These are phyloP conservation scores for Ceratocystis destructans DNA, from an alignment of 2,329 filamentous ascomycete species.

Conservation along the genomic window DNA sequence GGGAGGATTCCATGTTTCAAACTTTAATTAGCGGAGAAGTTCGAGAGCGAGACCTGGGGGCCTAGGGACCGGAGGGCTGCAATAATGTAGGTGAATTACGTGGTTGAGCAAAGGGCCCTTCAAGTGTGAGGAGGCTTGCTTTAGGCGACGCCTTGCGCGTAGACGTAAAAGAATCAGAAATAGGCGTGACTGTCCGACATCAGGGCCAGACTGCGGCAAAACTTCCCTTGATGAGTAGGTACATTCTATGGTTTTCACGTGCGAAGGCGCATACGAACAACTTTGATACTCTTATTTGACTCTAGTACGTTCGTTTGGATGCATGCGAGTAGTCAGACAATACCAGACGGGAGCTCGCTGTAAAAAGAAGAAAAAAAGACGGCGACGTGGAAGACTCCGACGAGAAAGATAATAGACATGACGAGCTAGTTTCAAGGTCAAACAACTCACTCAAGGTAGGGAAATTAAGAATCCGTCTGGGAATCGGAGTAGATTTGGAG, in stretches of 20 bases:
- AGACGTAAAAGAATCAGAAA: too few relatives aligned
- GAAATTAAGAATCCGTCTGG: background rate
- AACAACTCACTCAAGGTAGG: background rate
- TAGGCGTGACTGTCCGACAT: too few relatives aligned
- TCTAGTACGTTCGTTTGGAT: too few relatives aligned
- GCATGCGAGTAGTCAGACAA: background rate
- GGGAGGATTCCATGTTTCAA: slow-evolving; percentile 1
- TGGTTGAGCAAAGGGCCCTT: too few relatives aligned
- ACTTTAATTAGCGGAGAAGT: slow-evolving; percentile 5
- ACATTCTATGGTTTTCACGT: too few relatives aligned
- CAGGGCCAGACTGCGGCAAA: too few relatives aligned
- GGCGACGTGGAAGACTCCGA: background rate
- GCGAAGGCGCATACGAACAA: too few relatives aligned
- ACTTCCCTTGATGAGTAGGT: too few relatives aligned
- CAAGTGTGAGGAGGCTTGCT: background rate
- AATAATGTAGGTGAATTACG: background rate
- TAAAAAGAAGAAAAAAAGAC: background rate
- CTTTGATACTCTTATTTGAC: too few relatives aligned
- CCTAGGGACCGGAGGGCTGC: background rate
- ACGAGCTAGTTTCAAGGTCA: slow-evolving; percentile 3
- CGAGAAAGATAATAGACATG: background rate
- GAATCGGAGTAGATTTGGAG: background rate
- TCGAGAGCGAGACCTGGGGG: background rate
- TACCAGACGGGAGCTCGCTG: background rate
- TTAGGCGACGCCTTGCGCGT: too few relatives aligned